Evolutionary conservation across 495 filamentous ascomycete species (phyloP).

Genomic region (Lasiosphaeriaceae sp.): DNA sequence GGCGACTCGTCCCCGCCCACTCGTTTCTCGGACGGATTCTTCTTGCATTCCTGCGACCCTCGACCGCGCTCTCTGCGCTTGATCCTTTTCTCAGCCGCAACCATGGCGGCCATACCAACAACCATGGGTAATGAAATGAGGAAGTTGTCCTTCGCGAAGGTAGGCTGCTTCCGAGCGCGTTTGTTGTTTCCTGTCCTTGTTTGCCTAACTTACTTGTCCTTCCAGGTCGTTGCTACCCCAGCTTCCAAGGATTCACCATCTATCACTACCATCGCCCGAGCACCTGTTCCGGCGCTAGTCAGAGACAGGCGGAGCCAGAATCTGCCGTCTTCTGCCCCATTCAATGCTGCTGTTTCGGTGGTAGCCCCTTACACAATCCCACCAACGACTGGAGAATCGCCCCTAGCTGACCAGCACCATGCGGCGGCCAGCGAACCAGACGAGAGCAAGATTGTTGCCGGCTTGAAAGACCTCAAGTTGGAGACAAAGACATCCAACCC

Average conservation of each 20-base stretch:
- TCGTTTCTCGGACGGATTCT: background rate
- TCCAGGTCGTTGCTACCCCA: constrained; percentile 48
- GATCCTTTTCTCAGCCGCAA: constrained; percentile 1
- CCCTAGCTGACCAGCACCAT: constrained; percentile 10
- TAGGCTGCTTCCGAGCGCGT: constrained; percentile 22
- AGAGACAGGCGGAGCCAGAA: constrained; percentile 11
- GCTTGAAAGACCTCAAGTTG: constrained; percentile 35
- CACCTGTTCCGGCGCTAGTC: constrained; percentile 1
- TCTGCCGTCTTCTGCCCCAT: background rate
- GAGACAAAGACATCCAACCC: constrained; percentile 38
- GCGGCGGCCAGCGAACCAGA: background rate
- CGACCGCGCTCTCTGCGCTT: background rate
- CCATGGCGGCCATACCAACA: constrained; percentile 29
- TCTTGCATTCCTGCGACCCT: background rate
- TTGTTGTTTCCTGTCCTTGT: background rate
- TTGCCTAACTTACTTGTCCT: constrained; percentile 10
- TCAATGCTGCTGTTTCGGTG: background rate
- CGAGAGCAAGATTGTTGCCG: constrained; percentile 30
- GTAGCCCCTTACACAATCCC: background rate
- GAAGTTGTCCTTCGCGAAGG: constrained; percentile 57
- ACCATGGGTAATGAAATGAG: constrained; percentile 44
- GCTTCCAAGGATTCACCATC: constrained; percentile 42
- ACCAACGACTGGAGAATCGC: constrained; percentile 9
- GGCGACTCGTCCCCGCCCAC: constrained; percentile 2
- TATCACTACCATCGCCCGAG: constrained; percentile 26